Conservation (phyloP, 495 filamentous ascomycete genomes). For the Tuber borchii region DNA sequence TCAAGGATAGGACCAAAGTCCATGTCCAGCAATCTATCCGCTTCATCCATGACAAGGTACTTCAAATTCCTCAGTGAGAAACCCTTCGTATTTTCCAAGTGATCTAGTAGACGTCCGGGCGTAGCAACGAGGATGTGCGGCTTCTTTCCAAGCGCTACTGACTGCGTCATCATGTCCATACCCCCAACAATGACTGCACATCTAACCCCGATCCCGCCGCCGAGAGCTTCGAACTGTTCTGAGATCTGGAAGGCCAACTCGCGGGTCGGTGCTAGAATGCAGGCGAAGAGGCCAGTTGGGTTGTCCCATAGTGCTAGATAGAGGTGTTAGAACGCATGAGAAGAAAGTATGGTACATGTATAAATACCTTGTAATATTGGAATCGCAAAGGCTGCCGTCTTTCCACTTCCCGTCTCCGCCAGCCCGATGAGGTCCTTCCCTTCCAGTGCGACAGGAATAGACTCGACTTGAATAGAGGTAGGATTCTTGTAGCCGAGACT, state of each 20-base stretch:
- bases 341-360: conserved; percentile 34
- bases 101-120: conserved; percentile 82
- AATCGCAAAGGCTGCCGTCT: conserved; percentile 84
- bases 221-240: conserved; percentile 74
- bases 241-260: conserved; percentile 89
- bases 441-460: conserved; percentile 74
- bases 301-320: conserved; percentile 63
- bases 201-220: conserved; percentile 71
- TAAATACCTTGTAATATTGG: conserved; percentile 66
- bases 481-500: conserved; percentile 75
- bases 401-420: conserved; percentile 90
- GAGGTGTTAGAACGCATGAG: conserved; percentile 13
- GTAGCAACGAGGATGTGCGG: conserved; percentile 86
- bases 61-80: conserved; percentile 73
- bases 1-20: conserved; percentile 90
- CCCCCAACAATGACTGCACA: conserved; percentile 79
- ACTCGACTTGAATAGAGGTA: conserved; percentile 68
- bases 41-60: conserved; percentile 92
- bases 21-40: conserved; percentile 83
- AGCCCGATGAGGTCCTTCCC: conserved; percentile 85
- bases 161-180: conserved; percentile 88
- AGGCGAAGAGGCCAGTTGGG: conserved; percentile 66
- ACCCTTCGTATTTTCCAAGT: conserved; percentile 93
- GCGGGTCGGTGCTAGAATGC: conserved; percentile 83
- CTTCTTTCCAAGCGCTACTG: conserved; percentile 82